Evolutionary conservation across 441 rosid genomes (phyloP), one percentile per base, ranked within the genome.

Genomic region (Populus tomentosa): DNA sequence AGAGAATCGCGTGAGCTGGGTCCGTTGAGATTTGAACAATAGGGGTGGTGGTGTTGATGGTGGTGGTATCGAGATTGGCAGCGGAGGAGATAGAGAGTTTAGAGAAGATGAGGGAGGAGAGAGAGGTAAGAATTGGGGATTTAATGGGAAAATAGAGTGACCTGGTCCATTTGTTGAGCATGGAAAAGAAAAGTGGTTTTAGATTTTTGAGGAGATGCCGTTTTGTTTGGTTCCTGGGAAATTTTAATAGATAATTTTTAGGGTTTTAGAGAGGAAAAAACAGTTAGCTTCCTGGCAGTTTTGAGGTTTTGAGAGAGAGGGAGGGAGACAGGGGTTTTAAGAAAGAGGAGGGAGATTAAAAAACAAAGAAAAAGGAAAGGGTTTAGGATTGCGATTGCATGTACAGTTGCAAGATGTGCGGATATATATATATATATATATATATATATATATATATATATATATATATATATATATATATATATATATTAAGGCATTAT

Each of bases 161-260:
- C 59, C 77, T 75, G 30, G 76, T 79, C 87, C 85, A 89, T 83
- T 78, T 89, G 65, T 32, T 65, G 79, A 91, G 87, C 93, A 89
- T 89, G 82, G 80, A 75, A 81, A 62, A 40, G 36, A 35, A 53
- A 24, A 53, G 77, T 33, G 40, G 23, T 61, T 32, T 24, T 67
- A 73, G 73, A 77, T 70, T 70, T 77, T 4, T 65, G 38, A 33
- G 36, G 66, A 72, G 50, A 24, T 26, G 23, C 61, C 30, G 75
- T 59, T 62, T 50, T 67, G 32, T 50, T 69, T 71, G 79, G 70
- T 75, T 66, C 70, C 24, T 9, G 65, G 32, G 71, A 79, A 77
- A 73, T 14, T 35, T 63, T 63, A 21, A 3, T 2, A 26, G 59
- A 46, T 24, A 28, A 18, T 21, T 38, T 38, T 38, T 56, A 76